phyloP scores from a whole-genome alignment of 2,329 filamentous ascomycete genomes.

The Arthrobotrys megalospora region DNA sequence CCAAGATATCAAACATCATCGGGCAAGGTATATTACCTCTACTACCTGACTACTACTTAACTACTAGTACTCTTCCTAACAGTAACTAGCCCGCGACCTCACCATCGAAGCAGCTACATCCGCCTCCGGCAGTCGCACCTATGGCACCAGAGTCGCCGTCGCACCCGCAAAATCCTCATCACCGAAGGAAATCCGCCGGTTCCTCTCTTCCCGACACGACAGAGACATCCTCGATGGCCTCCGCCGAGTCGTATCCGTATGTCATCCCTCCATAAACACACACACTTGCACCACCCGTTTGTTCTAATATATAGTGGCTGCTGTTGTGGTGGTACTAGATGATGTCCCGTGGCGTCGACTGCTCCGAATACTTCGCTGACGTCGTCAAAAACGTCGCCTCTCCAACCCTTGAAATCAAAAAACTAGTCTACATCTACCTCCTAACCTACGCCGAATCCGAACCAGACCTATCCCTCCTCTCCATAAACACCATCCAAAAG shows the following conservation, averaged over 20 bases:
- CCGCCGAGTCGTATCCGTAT: conserved; percentile 87
- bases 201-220: conserved; percentile 93
- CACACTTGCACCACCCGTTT: no score
- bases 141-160: conserved; percentile 66
- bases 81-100: conserved; percentile 84
- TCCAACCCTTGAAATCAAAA: conserved; percentile 94
- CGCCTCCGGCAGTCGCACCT: conserved; percentile 75
- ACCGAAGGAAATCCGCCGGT: conserved; percentile 89
- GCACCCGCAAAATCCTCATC: conserved; percentile 77
- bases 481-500: conserved; percentile 99
- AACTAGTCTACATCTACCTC: conserved; percentile 98
- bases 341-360: conserved; percentile 93
- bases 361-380: conserved; percentile 93
- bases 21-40: conserved; percentile 81
- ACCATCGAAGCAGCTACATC: conserved; percentile 97
- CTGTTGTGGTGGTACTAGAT: no score
- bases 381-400: conserved; percentile 98
- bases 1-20: conserved; percentile 91
- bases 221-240: conserved; percentile 93
- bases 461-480: conserved; percentile 92
- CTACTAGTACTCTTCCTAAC: neutral
- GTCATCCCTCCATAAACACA: no score
- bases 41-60: neutral
- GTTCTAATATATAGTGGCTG: no score
- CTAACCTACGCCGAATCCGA: conserved; percentile 96